phyloP scores from a whole-genome alignment of 352 stramenopile genomes.

The Phytophthora sansomeana region DNA sequence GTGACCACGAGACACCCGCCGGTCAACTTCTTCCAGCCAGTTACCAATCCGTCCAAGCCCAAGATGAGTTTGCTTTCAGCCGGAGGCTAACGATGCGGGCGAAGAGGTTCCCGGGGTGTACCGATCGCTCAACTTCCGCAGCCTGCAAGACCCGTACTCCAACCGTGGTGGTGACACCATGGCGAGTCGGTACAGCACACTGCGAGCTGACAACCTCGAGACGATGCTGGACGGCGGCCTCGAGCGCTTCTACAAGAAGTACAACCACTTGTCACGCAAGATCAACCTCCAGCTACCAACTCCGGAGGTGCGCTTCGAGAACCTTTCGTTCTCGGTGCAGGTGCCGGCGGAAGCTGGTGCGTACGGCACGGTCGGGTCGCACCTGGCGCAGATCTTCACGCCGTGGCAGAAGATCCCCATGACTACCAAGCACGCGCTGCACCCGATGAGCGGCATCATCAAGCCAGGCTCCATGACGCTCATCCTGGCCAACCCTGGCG shows the following conservation, averaged over 20 bases:
- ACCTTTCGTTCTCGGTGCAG: slow-evolving; percentile 64
- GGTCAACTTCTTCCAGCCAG: neutral
- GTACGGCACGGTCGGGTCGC: slow-evolving; percentile 63
- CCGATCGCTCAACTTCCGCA: slow-evolving; percentile 69
- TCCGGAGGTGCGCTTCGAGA: slow-evolving; percentile 72
- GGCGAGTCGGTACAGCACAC: slow-evolving; percentile 58
- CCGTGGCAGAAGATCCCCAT: slow-evolving; percentile 58
- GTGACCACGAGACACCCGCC: neutral
- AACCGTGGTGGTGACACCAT: slow-evolving; percentile 50
- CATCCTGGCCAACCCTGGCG: slow-evolving; percentile 76
- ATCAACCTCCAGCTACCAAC: slow-evolving; percentile 66
- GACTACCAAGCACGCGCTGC: slow-evolving; percentile 57
- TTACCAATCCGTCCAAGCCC: too few species aligned
- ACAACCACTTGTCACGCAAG: slow-evolving; percentile 64
- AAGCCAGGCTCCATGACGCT: slow-evolving; percentile 58
- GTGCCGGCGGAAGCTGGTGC: slow-evolving; percentile 51
- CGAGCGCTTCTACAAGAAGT: slow-evolving; percentile 79
- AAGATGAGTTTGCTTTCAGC: too few species aligned
- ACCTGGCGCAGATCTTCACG: slow-evolving; percentile 56
- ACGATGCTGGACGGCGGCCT: slow-evolving; percentile 66
- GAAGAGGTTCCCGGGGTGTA: slow-evolving; percentile 68
- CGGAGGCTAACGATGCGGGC: too few species aligned
- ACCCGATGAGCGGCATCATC: slow-evolving; percentile 91
- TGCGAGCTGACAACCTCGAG: slow-evolving; percentile 64
- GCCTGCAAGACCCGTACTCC: slow-evolving; percentile 71